These are phyloP conservation scores for Diplodia sapinea DNA, from an alignment of 2,329 filamentous ascomycete species.

Conservation along the genomic window DNA sequence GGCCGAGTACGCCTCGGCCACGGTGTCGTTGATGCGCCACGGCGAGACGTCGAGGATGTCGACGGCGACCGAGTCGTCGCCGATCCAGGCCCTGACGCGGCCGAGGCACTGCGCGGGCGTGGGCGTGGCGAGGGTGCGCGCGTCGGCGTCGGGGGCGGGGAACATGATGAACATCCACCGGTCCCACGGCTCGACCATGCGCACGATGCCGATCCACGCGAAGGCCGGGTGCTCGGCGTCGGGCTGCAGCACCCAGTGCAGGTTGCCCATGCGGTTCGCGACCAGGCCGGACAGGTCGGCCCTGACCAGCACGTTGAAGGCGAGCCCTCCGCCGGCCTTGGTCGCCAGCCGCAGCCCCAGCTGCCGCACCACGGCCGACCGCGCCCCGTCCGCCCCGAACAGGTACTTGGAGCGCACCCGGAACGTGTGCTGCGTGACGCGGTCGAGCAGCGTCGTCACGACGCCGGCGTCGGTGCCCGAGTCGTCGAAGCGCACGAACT, in stretches of 20 bases:
- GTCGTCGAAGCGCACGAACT: slow-evolving; percentile 40
- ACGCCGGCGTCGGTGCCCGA: slow-evolving; percentile 42
- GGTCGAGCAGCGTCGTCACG: slow-evolving; percentile 46
- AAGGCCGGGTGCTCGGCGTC: slow-evolving; percentile 59
- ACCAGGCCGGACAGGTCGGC: slow-evolving; percentile 60
- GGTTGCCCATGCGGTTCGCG: slow-evolving; percentile 59
- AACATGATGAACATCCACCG: slow-evolving; percentile 59
- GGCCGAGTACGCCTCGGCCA: slow-evolving; percentile 30
- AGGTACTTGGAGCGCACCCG: slow-evolving; percentile 60
- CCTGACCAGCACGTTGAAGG: slow-evolving; percentile 57
- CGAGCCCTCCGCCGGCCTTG: slow-evolving; percentile 55
- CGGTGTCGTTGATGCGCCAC: slow-evolving; percentile 34
- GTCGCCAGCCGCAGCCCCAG: slow-evolving; percentile 55
- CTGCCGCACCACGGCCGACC: slow-evolving; percentile 55
- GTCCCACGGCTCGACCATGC: slow-evolving; percentile 69
- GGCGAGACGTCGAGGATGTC: slow-evolving; percentile 4
- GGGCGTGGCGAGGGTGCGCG: background rate
- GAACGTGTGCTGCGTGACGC: slow-evolving; percentile 48
- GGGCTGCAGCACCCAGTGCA: slow-evolving; percentile 66
- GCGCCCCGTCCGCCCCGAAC: slow-evolving; percentile 65
- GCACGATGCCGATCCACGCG: slow-evolving; percentile 56
- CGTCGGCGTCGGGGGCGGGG: background rate
- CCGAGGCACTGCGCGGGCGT: slow-evolving; percentile 35
- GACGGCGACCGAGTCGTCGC: background rate
- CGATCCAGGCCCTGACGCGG: slow-evolving; percentile 18